Percentiles rank a stretch among this genome's conserved stretches.
phyloP scores from a whole-genome alignment of 1,284 basidiomycete genomes.

The Leccinum pachyderme region DNA sequence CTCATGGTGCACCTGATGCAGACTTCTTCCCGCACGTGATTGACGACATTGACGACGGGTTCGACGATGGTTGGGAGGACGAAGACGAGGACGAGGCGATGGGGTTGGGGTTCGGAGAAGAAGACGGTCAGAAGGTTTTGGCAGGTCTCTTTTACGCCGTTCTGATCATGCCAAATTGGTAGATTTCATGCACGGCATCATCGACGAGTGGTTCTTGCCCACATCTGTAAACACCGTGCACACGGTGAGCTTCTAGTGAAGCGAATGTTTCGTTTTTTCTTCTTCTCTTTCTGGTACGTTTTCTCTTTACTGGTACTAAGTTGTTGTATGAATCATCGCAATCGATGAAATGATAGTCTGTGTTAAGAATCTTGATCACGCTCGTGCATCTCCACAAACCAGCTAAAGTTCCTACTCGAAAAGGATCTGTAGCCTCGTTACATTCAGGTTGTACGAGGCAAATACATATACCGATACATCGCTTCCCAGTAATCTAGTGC shows the following conservation, averaged over 20 bases:
- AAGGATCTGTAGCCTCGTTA: not conserved
- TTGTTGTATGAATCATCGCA: not conserved
- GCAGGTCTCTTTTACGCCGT: not conserved
- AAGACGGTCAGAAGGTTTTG: constrained; percentile 7
- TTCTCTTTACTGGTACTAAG: not conserved
- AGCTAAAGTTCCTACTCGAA: not conserved
- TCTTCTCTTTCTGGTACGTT: not conserved
- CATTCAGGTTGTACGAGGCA: not conserved
- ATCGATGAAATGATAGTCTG: not conserved
- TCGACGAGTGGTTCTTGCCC: constrained; percentile 27
- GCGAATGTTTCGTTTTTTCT: not conserved
- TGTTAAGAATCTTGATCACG: not conserved
- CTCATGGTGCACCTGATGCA: not conserved
- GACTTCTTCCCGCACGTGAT: constrained; percentile 8
- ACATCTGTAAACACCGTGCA: constrained; percentile 23
- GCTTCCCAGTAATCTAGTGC: not conserved
- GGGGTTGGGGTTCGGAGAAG: not conserved
- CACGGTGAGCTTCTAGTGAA: constrained; percentile 21
- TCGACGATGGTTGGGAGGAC: constrained; percentile 13
- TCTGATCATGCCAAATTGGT: constrained; percentile 2
- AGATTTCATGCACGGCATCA: constrained; percentile 18
- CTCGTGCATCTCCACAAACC: not conserved
- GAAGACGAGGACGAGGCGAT: constrained; percentile 14
- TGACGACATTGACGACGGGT: constrained; percentile 17
- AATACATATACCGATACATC: not conserved